Evolutionary conservation across 768 basidiomycete species (phyloP), one percentile per base, ranked within the genome.

Genomic region (Russula virescens): DNA sequence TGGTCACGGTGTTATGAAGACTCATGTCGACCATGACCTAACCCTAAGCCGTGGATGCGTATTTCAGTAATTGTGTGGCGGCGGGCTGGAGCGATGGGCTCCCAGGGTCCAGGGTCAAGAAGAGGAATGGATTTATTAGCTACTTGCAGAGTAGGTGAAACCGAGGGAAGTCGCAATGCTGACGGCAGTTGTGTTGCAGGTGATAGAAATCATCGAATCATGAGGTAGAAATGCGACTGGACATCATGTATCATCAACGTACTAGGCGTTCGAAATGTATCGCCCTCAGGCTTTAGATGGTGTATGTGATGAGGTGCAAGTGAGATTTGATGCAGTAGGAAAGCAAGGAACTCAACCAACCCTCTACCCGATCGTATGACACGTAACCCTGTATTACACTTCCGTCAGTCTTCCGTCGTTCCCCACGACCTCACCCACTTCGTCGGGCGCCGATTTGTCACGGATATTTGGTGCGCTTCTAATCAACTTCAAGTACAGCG

Each of bases 181-280:
- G 46, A 58, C 0, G 38, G 23, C 5, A 54, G 31, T 45, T 50
- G 60, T 31, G 16, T 34, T 8, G 54, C 55, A n/a, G 56, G 13
- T 8, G 16, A 51, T 40, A 21, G 38, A 11, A 13, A 34, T 21
- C 7, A n/a, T 49, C 14, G 14, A 26, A 4, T 16, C 18, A 19
- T 35, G 28, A 9, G 25, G 71, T 71, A 21, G 71, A 66, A 0
- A 58, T 83, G 80, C 2, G 83, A 82, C 0, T 89, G 85, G 0
- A 92, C n/a, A n/a, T n/a, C n/a, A n/a, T n/a, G n/a, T 78, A 57
- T 77, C 79, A 58, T 91, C 84, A 14, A 91, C 91, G 67, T n/a
- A n/a, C n/a, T 84, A 91, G 3, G 86, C 80, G 0, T 86, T 89
- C 21, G 89, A 91, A 49, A 83, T 31, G n/a, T 25, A 50, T 34